Evolutionary conservation across 306 rosid species (phyloP).

Genomic region (Gastrolobium bilobum): DNA sequence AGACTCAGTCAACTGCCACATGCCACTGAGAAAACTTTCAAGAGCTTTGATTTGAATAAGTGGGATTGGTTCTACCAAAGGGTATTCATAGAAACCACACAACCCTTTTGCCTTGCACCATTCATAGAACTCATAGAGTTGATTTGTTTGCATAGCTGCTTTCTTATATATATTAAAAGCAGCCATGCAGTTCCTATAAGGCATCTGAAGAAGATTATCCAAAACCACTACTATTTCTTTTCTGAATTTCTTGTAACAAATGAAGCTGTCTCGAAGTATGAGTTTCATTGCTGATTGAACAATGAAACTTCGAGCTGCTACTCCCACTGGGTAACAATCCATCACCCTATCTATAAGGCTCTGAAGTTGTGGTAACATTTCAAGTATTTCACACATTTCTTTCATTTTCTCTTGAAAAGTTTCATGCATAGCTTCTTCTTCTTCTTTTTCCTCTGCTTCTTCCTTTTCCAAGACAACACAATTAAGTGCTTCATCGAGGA

Average conservation of each 20-base stretch:
- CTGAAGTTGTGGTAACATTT: conserved; percentile 71
- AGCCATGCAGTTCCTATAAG: conserved; percentile 57
- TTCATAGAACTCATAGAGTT: conserved; percentile 68
- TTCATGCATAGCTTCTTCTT: background rate
- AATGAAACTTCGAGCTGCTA: conserved; percentile 50
- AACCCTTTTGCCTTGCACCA: conserved; percentile 65
- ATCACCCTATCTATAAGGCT: conserved; percentile 70
- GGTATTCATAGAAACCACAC: conserved; percentile 71
- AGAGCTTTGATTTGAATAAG: conserved; percentile 64
- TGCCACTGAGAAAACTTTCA: conserved; percentile 62
- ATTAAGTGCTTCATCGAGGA: conserved; percentile 68
- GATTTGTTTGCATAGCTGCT: conserved; percentile 66
- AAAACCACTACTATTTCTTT: conserved; percentile 57
- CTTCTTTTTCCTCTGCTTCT: background rate
- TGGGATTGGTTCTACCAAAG: conserved; percentile 68
- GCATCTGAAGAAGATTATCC: conserved; percentile 74
- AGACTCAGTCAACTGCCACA: conserved; percentile 78
- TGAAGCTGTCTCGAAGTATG: conserved; percentile 69
- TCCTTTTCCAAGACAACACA: conserved; percentile 43
- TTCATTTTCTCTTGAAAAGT: conserved; percentile 57
- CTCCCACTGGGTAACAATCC: conserved; percentile 67
- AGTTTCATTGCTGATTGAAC: conserved; percentile 67
- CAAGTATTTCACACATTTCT: conserved; percentile 62
- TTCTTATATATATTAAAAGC: conserved; percentile 74
- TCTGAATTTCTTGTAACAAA: conserved; percentile 56